Evolutionary conservation across 345 rosid genomes (phyloP).

Genomic region (Acer yangbiense): DNA sequence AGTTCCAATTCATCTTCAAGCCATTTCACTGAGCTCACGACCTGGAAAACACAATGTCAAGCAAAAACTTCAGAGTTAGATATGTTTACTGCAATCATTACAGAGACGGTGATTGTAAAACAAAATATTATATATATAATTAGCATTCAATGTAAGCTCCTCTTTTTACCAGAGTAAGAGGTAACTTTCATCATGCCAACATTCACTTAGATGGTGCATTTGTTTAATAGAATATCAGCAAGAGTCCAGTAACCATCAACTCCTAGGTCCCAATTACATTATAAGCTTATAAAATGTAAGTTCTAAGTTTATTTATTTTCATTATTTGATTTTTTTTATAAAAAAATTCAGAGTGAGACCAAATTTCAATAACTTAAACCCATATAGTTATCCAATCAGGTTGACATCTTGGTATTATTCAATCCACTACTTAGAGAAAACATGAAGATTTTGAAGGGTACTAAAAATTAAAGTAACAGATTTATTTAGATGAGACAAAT

Average conservation of each 20-base stretch:
- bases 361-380: neutral
- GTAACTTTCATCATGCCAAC: neutral
- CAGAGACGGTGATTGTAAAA: neutral
- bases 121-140: neutral
- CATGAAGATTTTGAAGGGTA: neutral
- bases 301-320: no score
- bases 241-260: neutral
- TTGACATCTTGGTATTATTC: neutral
- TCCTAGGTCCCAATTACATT: neutral
- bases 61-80: slow-evolving; percentile 8
- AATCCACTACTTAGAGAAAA: neutral
- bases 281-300: neutral
- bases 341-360: neutral
- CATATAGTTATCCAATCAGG: neutral
- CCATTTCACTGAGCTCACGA: slow-evolving; percentile 98
- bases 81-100: slow-evolving; percentile 19
- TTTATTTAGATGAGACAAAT: neutral
- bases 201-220: neutral
- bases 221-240: neutral
- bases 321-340: no score
- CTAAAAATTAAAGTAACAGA: no score
- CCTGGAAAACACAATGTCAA: slow-evolving; percentile 49
- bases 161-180: neutral
- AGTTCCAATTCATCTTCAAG: slow-evolving; percentile 99
- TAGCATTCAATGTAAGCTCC: neutral